Evolutionary conservation across 257 asterid genomes (phyloP), one percentile per base, ranked within the genome.

Genomic region (Fraxinus excelsior): DNA sequence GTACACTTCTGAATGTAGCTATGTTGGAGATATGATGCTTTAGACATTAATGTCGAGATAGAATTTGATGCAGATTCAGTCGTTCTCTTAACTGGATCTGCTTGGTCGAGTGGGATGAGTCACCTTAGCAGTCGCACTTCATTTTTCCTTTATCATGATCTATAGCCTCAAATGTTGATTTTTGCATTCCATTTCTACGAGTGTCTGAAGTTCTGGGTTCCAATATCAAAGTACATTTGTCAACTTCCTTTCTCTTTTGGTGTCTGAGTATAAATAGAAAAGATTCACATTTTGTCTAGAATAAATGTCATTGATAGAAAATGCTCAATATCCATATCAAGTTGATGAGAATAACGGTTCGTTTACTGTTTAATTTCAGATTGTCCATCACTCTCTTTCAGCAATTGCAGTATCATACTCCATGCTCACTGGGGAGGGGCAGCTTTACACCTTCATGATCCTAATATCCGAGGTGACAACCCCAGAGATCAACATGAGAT

Each of bases 381-480:
- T 94, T 84, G 83, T 92, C 80, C 99, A 94, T 87, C 99, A 94
- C 87, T 86, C 97, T 64, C 91, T 94, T 80, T 92, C 99, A 11
- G 97, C 87, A 84, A 81, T 87, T 70, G 96, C 99, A 72, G 99
- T 94, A 5, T 95, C 96, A 68, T 94, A 92, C 87, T 85, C 97
- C 84, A 89, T 89, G 94, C 87, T 84, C 67, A 86, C 90, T 25
- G 97, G 97, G 82, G 97, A 94, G 87, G 99, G 99, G 65, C 99
- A 94, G 86, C 94, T 94, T 76, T 94, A 94, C 89, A 94, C 99
- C 12, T 92, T 91, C 87, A 94, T 94, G 99, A 97, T 94, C 78
- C 94, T 94, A 72, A 91, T 94, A 85, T 94, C 99, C 40, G 97
- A 94, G 90, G 84, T 89, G 70, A 94, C 99, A 44, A 94, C 99